Base-by-base conservation (phyloP, 1,139 yeast genomes). In the Kodamaea suecica region DNA sequence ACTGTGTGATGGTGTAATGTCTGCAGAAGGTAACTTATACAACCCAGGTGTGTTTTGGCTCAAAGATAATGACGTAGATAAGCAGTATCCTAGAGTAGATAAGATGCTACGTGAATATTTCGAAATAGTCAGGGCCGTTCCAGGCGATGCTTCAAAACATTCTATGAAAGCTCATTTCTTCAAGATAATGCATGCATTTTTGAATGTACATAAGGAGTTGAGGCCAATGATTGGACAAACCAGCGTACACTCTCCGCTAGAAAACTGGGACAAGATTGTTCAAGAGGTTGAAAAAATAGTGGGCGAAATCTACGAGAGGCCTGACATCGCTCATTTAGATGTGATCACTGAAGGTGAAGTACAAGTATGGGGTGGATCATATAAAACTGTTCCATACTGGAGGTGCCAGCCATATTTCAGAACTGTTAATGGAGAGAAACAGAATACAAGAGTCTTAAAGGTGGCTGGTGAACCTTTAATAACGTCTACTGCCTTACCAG, bases 331-430 rank as follows among this genome's bases (percentile, higher is more conserved):
- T 8, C 63, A 63, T 24, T 35, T 65, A 14, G 95, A 85, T 48
- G 60, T 57, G 1, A 69, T 83, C 1, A 62, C 60, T 0, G 68
- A 64, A 11, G 87, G 90, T 0, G 30, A 31, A 9, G 17, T 35
- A 7, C 74, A 67, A 16, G 30, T 55, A 2, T 84, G 95, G 88
- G 95, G 95, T 34, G 95, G 95, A 1, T 49, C 70, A 13, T 92
- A 92, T 57, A 79, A 79, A 55, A 73, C 71, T 5, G 77, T 92
- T n/a, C 98, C 98, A 3, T 90, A 84, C 58, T 92, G 98, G 97
- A 73, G 98, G 48, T 80, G 95, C 45, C 98, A 92, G 60, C 98
- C 98, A 2, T 85, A 86, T 55, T 88, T 94, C 66, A 73, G 98
- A 45, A 79, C 82, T 6, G 95, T 86, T 1, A 73, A 85, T 54